These are phyloP conservation scores for Saturnispora ahearnii DNA, from an alignment of 805 yeast genomes.

Conservation along the genomic window DNA sequence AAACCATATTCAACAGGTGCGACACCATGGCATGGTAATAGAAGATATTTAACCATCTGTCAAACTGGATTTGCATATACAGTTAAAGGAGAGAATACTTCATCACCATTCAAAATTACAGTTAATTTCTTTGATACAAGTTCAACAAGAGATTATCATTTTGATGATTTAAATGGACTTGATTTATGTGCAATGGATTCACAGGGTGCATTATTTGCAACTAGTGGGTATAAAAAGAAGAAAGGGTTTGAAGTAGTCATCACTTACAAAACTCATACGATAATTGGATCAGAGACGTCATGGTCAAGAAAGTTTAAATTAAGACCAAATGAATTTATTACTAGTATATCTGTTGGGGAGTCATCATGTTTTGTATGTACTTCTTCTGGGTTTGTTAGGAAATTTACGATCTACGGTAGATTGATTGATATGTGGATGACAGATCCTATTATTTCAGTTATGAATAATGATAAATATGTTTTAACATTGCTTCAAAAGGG, in stretches of 20 bases:
- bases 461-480: constrained; percentile 50
- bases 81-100: constrained; percentile 50
- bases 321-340: constrained; percentile 45
- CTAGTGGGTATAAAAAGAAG: constrained; percentile 25
- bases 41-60: constrained; percentile 76
- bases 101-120: constrained; percentile 48
- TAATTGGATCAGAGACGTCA: constrained; percentile 51
- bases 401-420: constrained; percentile 64
- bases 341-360: constrained; percentile 59
- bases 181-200: constrained; percentile 70
- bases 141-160: constrained; percentile 70
- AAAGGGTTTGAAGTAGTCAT: constrained; percentile 28
- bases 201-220: constrained; percentile 57
- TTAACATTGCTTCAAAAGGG: constrained; percentile 35
- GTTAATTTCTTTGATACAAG: constrained; percentile 80
- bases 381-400: constrained; percentile 63
- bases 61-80: constrained; percentile 76
- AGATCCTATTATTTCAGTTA: constrained; percentile 62
- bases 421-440: constrained; percentile 61
- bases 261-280: constrained; percentile 62
- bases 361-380: constrained; percentile 61
- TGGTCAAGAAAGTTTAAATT: constrained; percentile 57
- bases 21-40: constrained; percentile 64
- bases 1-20: constrained; percentile 78
- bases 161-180: constrained; percentile 61